Evolutionary conservation across 225 moss, liverwort and hornwort genomes (phyloP).

Genomic region (Takakia lepidozioides): DNA sequence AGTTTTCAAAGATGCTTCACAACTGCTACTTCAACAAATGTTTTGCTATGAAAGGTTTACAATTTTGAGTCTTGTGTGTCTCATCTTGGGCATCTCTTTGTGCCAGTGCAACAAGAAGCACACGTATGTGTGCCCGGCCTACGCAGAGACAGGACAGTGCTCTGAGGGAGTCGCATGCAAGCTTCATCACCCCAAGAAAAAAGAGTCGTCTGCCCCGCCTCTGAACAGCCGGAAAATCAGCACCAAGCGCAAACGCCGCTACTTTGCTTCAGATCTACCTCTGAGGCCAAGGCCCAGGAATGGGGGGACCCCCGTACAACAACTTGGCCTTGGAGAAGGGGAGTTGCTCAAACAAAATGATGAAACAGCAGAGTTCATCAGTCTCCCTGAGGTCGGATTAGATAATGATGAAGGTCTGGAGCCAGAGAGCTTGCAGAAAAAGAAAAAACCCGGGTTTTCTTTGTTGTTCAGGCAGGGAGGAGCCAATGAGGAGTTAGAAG

Average conservation of each 20-base stretch:
- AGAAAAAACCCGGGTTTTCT: slow-evolving; percentile 7
- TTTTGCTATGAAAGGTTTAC: background rate
- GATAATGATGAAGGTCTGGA: slow-evolving; percentile 24
- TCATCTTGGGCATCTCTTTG: slow-evolving; percentile 13
- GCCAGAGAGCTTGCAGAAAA: slow-evolving; percentile 12
- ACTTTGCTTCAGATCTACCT: slow-evolving; percentile 46
- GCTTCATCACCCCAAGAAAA: slow-evolving; percentile 82
- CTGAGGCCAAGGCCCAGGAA: slow-evolving; percentile 11
- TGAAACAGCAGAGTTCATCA: slow-evolving; percentile 39
- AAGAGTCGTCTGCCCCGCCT: slow-evolving; percentile 20
- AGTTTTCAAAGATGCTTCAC: background rate
- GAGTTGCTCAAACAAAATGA: slow-evolving; percentile 19
- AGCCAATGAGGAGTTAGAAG: slow-evolving; percentile 4
- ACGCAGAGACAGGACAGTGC: slow-evolving; percentile 76
- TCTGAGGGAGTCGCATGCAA: slow-evolving; percentile 53
- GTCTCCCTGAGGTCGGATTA: slow-evolving; percentile 26
- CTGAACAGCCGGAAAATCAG: slow-evolving; percentile 24
- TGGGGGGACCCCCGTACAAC: slow-evolving; percentile 10
- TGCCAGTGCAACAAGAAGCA: slow-evolving; percentile 99
- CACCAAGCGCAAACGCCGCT: slow-evolving; percentile 63
- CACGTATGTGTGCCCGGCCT: slow-evolving; percentile 83
- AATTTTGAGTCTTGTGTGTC: background rate
- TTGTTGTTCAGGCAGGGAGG: slow-evolving; percentile 12
- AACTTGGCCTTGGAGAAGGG: background rate
- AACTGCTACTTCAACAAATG: background rate